Conservation (phyloP, 495 filamentous ascomycete species). For the Glonium stellatum region DNA sequence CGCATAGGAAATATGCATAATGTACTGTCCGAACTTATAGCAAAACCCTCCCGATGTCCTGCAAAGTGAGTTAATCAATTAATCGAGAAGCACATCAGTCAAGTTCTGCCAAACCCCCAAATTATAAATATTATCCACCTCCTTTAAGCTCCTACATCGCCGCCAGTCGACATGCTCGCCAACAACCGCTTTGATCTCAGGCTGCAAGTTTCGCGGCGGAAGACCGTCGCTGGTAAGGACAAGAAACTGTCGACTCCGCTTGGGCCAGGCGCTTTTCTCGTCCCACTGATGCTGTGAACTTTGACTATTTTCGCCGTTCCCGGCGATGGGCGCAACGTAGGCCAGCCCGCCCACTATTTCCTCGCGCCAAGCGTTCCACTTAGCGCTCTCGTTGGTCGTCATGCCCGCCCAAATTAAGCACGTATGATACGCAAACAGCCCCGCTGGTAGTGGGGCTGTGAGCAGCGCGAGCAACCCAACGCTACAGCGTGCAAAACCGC, state of each 20-base stretch:
- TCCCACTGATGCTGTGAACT: too few species aligned
- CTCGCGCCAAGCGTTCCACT: conserved; percentile 84
- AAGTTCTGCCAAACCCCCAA: conserved; percentile 78
- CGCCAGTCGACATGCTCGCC: conserved; percentile 50
- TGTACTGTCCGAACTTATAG: too few species aligned
- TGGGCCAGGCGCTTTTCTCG: too few species aligned
- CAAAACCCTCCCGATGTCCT: too few species aligned
- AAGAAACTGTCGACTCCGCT: conserved; percentile 57
- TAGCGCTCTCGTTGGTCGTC: conserved; percentile 87
- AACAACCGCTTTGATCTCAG: conserved; percentile 35
- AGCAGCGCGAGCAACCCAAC: conserved; percentile 69
- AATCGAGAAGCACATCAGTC: too few species aligned
- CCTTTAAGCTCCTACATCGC: conserved; percentile 54
- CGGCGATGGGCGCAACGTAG: conserved; percentile 39
- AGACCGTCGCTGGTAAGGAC: conserved; percentile 47
- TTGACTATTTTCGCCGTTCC: too few species aligned
- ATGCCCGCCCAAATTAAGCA: conserved; percentile 89
- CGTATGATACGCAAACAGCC: conserved; percentile 64
- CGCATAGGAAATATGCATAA: too few species aligned
- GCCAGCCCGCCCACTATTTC: conserved; percentile 75
- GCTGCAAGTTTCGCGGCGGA: conserved; percentile 37
- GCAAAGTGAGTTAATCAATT: too few species aligned
- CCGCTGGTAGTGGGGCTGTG: conserved; percentile 69
- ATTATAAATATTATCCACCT: conserved; percentile 85
- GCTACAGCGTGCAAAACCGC: conserved; percentile 62